Base-by-base conservation (phyloP, 2,329 filamentous ascomycete species). In the Fusarium sp. region DNA sequence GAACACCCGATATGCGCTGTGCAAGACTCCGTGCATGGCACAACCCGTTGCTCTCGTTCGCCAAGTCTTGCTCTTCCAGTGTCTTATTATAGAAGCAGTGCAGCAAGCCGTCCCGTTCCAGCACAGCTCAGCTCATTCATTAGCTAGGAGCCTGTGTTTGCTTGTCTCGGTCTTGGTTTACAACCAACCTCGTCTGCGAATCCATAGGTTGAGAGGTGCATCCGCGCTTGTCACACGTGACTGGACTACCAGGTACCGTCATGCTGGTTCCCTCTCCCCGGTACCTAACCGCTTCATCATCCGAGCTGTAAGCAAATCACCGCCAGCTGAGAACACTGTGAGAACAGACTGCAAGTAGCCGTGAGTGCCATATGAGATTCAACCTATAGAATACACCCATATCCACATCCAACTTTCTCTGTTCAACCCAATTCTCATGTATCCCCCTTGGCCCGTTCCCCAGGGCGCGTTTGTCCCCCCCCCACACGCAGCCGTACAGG, bases 401-500 rank as follows among this genome's bases (percentile, higher is more conserved):
- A 14, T 52, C 31, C 47, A 31, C 47, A 52, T 31, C 25, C 27
- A 20, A n/a, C 11, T 13, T 52, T 52, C 3, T 20, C 27, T 52
- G 47, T 31, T 31, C 47, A 31, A 52, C 27, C 47, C 45, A 20
- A 52, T 2, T 50, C 45, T 50, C 25, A 27, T 52, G 45, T 50
- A 29, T n/a, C 42, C 47, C 47, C 56, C 56, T 36, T 36, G 22
- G 16, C 33, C 56, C 47, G 56, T 73, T 70, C 70, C 70, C 70
- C 62, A 60, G 38, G 52, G 36, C 47, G 68, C 65, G 70, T 71
- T 71, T 40, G 13, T 29, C 18, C 65, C 65, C 65, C 65, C 65
- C 68, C 40, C 45, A 13, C 64, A 40, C 20, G 57, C 54, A 58
- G 40, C 56, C 36, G 57, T 18, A 42, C 40, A 35, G 71, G 36